Conservation (phyloP, 192 early-diverging fungal species). For the Coemansia sp. region DNA sequence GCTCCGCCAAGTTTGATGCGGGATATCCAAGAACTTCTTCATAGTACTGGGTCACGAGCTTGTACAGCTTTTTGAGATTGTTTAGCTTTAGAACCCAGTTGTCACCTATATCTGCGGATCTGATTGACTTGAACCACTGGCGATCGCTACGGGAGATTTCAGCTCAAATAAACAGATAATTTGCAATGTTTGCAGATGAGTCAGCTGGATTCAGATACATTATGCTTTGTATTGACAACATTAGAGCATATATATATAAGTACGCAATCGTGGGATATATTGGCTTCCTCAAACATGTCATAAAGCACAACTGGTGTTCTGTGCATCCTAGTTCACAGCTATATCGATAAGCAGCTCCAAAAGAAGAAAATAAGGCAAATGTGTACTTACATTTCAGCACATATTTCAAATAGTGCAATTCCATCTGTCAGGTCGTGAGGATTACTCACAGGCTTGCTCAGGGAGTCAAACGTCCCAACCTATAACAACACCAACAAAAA, state of each 20-base stretch:
- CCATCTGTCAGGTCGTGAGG: constrained; percentile 76
- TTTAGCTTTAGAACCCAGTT: constrained; percentile 97
- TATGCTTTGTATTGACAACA: too few relatives aligned
- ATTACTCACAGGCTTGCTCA: constrained; percentile 40
- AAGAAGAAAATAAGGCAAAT: too few relatives aligned
- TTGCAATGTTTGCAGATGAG: background rate
- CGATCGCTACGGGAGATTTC: constrained; percentile 65
- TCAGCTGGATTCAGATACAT: too few relatives aligned
- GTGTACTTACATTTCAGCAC: constrained; percentile 75
- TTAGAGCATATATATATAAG: too few relatives aligned
- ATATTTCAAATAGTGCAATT: constrained; percentile 77
- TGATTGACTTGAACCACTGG: constrained; percentile 84
- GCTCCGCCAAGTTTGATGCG: constrained; percentile 59
- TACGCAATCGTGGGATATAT: background rate
- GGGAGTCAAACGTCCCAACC: constrained; percentile 44
- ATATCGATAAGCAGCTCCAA: too few relatives aligned
- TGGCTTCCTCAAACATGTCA: too few relatives aligned
- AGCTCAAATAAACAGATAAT: background rate
- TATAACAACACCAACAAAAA: constrained; percentile 10
- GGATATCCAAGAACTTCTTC: constrained; percentile 81
- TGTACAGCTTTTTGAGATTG: constrained; percentile 88
- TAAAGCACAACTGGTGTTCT: too few relatives aligned
- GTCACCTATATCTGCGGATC: constrained; percentile 71
- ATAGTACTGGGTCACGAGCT: constrained; percentile 80
- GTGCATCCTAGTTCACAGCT: too few relatives aligned